Evolutionary conservation across 2,329 filamentous ascomycete genomes (phyloP).

Genomic region (Aquanectria penicillioides): DNA sequence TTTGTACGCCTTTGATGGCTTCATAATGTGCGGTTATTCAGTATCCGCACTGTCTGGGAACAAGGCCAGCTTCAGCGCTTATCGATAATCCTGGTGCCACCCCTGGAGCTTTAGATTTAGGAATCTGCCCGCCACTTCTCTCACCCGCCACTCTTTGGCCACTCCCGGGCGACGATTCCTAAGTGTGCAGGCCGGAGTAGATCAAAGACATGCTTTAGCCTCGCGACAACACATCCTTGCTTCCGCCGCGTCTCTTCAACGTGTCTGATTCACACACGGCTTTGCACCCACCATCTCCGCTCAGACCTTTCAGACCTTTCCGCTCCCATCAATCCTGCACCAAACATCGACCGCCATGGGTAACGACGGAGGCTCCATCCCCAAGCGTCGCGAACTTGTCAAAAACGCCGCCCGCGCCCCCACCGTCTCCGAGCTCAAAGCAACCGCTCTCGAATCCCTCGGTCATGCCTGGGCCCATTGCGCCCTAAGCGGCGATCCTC

Average conservation of each 20-base stretch:
- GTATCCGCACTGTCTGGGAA: constrained; percentile 4
- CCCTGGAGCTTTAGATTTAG: constrained; percentile 27
- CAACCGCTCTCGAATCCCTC: constrained; percentile 84
- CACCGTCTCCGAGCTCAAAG: constrained; percentile 88
- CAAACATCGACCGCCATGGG: constrained; percentile 70
- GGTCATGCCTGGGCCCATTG: constrained; percentile 89
- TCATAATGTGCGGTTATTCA: background rate
- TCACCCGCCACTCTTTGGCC: background rate
- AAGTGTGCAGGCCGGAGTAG: background rate
- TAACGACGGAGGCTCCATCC: constrained; percentile 97
- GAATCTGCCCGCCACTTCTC: constrained; percentile 31
- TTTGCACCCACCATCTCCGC: background rate
- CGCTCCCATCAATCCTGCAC: background rate
- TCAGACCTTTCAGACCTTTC: background rate
- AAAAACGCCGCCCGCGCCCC: constrained; percentile 88
- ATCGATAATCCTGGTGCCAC: constrained; percentile 35
- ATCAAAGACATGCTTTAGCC: constrained; percentile 4
- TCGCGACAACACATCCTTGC: background rate
- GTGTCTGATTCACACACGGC: background rate
- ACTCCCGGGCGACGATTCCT: constrained; percentile 21
- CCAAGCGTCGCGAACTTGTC: constrained; percentile 93
- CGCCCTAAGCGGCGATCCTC: constrained; percentile 81
- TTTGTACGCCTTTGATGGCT: background rate
- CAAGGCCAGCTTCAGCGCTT: constrained; percentile 11
- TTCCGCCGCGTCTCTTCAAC: background rate